Percentiles rank a stretch among this genome's conserved stretches.
Conservation (phyloP, 192 early-diverging fungal genomes). For the Gigaspora rosea region DNA sequence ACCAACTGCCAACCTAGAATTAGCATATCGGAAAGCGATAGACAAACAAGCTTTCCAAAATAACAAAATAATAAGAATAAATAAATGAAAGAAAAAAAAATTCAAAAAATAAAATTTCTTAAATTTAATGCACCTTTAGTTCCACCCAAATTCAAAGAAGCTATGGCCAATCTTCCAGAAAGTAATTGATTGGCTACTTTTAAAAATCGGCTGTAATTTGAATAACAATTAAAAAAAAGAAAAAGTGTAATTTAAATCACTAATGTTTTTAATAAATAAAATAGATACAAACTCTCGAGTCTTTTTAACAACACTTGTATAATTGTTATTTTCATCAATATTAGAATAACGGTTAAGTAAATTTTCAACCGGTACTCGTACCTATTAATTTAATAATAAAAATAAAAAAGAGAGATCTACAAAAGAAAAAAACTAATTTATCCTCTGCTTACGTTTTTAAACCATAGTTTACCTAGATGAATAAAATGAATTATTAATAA, state of each 20-base stretch:
- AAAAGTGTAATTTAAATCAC: background rate
- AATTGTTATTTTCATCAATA: slow-evolving; percentile 52
- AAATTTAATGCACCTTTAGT: slow-evolving; percentile 56
- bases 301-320: slow-evolving; percentile 47
- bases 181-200: slow-evolving; percentile 77
- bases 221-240: background rate
- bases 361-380: slow-evolving; percentile 58
- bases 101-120: background rate
- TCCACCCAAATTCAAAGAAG: slow-evolving; percentile 65
- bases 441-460: slow-evolving; percentile 21
- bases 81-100: background rate
- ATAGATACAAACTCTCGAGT: slow-evolving; percentile 43
- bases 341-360: slow-evolving; percentile 64
- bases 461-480: slow-evolving; percentile 56
- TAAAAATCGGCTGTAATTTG: slow-evolving; percentile 61
- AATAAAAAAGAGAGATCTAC: background rate
- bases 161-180: slow-evolving; percentile 70
- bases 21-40: slow-evolving; percentile 75
- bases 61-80: background rate
- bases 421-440: too few relatives aligned
- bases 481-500: slow-evolving; percentile 54
- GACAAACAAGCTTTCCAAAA: slow-evolving; percentile 39
- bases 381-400: slow-evolving; percentile 3
- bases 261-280: background rate
- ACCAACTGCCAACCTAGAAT: slow-evolving; percentile 69